phyloP scores from a whole-genome alignment of 2,329 filamentous ascomycete species.

The Clonostachys sp. region DNA sequence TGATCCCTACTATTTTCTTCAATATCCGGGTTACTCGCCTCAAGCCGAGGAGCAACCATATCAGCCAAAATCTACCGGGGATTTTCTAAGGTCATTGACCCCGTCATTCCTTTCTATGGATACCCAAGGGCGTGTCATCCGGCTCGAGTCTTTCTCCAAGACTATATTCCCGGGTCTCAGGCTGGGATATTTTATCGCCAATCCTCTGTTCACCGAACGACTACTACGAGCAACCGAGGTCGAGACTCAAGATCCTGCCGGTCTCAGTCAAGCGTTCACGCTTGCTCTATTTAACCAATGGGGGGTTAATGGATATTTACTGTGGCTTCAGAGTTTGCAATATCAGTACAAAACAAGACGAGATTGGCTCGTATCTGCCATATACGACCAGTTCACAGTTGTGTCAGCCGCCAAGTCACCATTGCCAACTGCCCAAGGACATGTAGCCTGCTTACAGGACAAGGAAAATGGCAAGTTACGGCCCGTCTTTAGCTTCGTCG shows the following conservation, averaged over 20 bases:
- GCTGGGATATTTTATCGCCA: constrained; percentile 56
- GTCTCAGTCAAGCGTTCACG: constrained; percentile 50
- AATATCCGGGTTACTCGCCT: constrained; percentile 10
- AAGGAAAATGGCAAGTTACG: background rate
- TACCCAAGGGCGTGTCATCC: constrained; percentile 15
- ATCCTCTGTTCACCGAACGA: constrained; percentile 17
- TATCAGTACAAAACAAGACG: constrained; percentile 63
- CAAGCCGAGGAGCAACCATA: background rate
- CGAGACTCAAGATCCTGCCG: constrained; percentile 64
- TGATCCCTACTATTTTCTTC: constrained; percentile 16
- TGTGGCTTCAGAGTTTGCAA: constrained; percentile 68
- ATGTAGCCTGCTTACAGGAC: constrained; percentile 10
- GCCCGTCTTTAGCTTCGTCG: constrained; percentile 19
- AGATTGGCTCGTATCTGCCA: constrained; percentile 59
- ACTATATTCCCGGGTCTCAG: constrained; percentile 45
- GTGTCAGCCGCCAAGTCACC: constrained; percentile 9
- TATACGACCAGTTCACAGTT: constrained; percentile 10
- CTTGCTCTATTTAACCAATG: constrained; percentile 48
- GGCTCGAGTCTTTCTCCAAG: constrained; percentile 14
- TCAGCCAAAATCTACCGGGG: constrained; percentile 1
- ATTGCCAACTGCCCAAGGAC: constrained; percentile 6
- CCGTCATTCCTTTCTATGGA: constrained; percentile 16
- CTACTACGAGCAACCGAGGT: constrained; percentile 27
- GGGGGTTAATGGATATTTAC: constrained; percentile 69
- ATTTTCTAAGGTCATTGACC: constrained; percentile 9